Conservation (phyloP, 768 basidiomycete genomes). For the Goffeauzyma gilvescens region DNA sequence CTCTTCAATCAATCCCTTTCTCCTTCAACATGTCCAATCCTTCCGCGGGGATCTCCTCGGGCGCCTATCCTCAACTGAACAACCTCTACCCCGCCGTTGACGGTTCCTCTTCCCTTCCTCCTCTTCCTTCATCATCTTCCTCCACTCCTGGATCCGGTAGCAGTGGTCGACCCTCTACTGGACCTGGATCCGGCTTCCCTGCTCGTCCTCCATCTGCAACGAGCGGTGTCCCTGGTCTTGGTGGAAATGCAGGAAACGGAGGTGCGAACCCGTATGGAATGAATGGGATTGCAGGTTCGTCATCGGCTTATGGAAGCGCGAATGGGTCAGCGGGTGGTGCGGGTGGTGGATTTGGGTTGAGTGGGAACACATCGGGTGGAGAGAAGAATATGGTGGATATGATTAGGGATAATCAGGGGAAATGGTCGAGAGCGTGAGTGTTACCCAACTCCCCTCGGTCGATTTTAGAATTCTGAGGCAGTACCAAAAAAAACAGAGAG, state of each 20-base stretch:
- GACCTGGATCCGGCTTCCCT: conserved; percentile 30
- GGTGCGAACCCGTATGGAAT: conserved; percentile 1
- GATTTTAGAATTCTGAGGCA: not conserved
- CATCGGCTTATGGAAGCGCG: conserved; percentile 5
- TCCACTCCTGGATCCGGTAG: not conserved
- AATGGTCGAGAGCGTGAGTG: conserved; percentile 11
- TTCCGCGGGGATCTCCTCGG: not conserved
- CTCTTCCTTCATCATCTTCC: too few species aligned
- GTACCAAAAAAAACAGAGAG: too few species aligned
- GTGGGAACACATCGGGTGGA: conserved; percentile 6
- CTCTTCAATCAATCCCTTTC: not conserved
- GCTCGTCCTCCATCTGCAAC: conserved; percentile 18
- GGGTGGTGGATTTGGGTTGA: conserved; percentile 20
- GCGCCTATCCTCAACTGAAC: conserved; percentile 10
- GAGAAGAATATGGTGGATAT: conserved; percentile 32
- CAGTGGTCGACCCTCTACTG: conserved; percentile 13
- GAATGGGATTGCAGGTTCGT: not conserved
- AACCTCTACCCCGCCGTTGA: conserved; percentile 13
- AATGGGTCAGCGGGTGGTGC: conserved; percentile 14
- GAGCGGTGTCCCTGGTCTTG: conserved; percentile 14
- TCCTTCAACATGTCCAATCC: not conserved
- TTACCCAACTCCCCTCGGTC: too few species aligned
- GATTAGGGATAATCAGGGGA: conserved; percentile 24
- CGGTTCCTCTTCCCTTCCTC: too few species aligned
- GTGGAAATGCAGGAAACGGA: not conserved